Percentiles rank a stretch among this genome's conserved stretches.
These are phyloP conservation scores for Exophiala xenobiotica DNA, from an alignment of 2,329 filamentous ascomycete species.

Conservation along the genomic window DNA sequence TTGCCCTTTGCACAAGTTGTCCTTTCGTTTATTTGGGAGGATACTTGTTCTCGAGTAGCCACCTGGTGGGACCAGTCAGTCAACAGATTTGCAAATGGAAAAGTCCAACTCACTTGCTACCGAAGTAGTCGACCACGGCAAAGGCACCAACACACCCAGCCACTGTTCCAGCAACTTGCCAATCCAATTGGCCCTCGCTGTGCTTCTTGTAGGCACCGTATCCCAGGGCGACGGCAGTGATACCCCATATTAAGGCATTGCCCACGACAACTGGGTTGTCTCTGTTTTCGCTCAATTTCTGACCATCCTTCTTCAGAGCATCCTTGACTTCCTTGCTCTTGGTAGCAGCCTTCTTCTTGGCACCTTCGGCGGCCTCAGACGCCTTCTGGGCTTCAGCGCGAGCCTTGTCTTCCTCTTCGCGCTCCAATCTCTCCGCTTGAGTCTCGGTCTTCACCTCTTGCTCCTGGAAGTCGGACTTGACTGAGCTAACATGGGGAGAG, in stretches of 20 bases:
- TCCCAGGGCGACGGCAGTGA: slow-evolving; percentile 44
- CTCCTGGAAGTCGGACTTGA: slow-evolving; percentile 43
- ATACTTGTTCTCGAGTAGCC: slow-evolving; percentile 53
- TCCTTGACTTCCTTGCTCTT: slow-evolving; percentile 32
- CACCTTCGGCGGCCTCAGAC: slow-evolving; percentile 34
- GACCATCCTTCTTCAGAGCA: slow-evolving; percentile 30
- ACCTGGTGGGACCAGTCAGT: slow-evolving; percentile 36
- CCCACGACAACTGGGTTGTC: slow-evolving; percentile 49
- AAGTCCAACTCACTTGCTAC: slow-evolving; percentile 47
- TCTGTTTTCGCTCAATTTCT: slow-evolving; percentile 40
- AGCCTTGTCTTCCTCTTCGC: slow-evolving; percentile 38
- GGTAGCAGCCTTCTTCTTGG: slow-evolving; percentile 35
- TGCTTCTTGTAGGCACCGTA: slow-evolving; percentile 51
- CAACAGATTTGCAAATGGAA: background rate
- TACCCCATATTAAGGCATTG: slow-evolving; percentile 45
- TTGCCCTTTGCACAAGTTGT: background rate
- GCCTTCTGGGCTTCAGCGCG: slow-evolving; percentile 25
- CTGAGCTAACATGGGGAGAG: slow-evolving; percentile 45
- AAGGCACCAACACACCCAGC: slow-evolving; percentile 46
- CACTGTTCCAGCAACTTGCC: slow-evolving; percentile 45
- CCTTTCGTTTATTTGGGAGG: slow-evolving; percentile 44
- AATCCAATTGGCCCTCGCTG: slow-evolving; percentile 45
- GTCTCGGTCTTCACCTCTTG: slow-evolving; percentile 47
- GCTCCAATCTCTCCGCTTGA: slow-evolving; percentile 46
- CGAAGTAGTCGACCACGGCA: slow-evolving; percentile 48